A percentile compares a stretch with the other conserved stretches of the same genome.
Conservation (phyloP, 495 filamentous ascomycete genomes). For the Aspergillus biplanus region DNA sequence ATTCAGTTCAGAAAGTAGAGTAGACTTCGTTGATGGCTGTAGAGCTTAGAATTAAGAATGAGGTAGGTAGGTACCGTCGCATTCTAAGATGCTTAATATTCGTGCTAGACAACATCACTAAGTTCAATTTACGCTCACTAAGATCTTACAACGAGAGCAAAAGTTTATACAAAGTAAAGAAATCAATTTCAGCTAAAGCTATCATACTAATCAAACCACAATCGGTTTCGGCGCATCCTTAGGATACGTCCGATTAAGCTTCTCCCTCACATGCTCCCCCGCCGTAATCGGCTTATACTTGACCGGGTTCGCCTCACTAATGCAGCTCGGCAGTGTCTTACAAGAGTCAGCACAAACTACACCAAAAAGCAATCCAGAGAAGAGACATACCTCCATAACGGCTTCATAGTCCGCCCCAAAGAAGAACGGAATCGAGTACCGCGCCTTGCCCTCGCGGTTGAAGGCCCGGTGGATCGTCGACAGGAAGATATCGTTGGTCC, state of each 20-base stretch:
- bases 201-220: neutral
- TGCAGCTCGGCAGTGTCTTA: neutral
- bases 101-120: too few relatives aligned
- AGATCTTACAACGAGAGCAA: too few relatives aligned
- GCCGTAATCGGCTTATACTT: constrained; percentile 2
- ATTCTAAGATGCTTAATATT: too few relatives aligned
- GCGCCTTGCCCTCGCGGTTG: neutral
- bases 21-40: too few relatives aligned
- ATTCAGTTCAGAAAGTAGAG: too few relatives aligned
- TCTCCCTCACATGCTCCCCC: neutral
- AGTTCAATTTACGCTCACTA: too few relatives aligned
- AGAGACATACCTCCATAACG: neutral
- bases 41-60: too few relatives aligned
- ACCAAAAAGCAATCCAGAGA: neutral
- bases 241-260: constrained; percentile 4
- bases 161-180: too few relatives aligned
- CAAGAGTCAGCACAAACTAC: neutral
- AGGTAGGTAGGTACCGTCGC: too few relatives aligned
- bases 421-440: constrained; percentile 4
- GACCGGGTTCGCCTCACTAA: neutral
- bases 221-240: neutral
- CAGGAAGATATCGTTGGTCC: constrained; percentile 3
- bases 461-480: constrained; percentile 5
- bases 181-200: neutral
- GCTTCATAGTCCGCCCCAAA: neutral